Conservation (phyloP, 129 eudicot genomes). For the Mikania micrantha region DNA sequence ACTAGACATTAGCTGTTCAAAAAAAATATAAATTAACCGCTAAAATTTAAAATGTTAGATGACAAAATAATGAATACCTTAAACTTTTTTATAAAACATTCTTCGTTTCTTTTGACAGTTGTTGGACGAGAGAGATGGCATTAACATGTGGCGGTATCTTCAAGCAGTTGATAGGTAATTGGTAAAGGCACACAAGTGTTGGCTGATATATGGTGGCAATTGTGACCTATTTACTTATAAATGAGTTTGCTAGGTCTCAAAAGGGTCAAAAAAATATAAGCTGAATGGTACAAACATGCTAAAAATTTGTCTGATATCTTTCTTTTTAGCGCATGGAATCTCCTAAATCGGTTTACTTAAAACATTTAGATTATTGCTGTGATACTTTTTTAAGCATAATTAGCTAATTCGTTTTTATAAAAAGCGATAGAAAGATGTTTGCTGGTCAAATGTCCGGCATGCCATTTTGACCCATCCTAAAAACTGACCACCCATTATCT, state of each 20-base stretch:
- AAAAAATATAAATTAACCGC: too few relatives aligned
- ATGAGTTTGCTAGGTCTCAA: background rate
- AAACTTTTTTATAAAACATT: background rate
- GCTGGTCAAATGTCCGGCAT: background rate
- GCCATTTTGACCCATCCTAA: background rate
- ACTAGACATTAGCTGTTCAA: too few relatives aligned
- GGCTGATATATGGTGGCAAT: background rate
- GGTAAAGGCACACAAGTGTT: constrained; percentile 32
- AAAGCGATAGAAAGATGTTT: too few relatives aligned
- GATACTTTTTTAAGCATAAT: background rate
- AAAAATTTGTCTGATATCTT: background rate
- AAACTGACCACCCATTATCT: background rate
- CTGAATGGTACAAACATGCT: background rate
- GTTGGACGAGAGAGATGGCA: constrained; percentile 75
- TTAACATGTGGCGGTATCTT: constrained; percentile 72
- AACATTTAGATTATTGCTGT: background rate
- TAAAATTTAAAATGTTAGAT: too few relatives aligned
- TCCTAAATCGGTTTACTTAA: background rate
- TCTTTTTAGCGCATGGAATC: background rate
- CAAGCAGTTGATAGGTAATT: constrained; percentile 75
- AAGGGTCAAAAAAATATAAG: too few relatives aligned
- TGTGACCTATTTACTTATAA: background rate
- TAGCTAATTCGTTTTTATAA: background rate
- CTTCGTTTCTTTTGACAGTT: constrained; percentile 35
- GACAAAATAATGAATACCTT: background rate